Base-by-base conservation (phyloP, 164 flowering plant species). In the Vitis rupestris region DNA sequence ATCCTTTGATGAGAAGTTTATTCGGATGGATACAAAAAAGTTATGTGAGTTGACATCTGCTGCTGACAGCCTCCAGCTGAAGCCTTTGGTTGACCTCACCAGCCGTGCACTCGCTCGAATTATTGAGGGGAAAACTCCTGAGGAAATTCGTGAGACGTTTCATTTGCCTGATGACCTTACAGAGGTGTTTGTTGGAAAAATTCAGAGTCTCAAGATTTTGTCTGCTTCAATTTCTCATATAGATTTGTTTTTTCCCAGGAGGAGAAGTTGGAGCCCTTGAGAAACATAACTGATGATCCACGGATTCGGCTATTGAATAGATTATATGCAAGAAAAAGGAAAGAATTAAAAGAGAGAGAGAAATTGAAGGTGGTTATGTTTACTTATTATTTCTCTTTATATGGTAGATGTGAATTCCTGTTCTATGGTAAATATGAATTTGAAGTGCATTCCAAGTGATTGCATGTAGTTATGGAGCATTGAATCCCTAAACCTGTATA, bases 81-180 rank as follows among this genome's bases (percentile, higher is more conserved):
- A 88, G 76, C 96, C 97, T 66, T 81, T 94, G 79, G 96, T 90
- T 75, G 96, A 90, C 76, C 90, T 91, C 9, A 94, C 97, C 10
- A 83, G 98, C 67, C 90, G 93, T 69, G 94, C 98, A 50, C 92
- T 94, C 73, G 97, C 98, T 65, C 85, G 98, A 68, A 90, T 90
- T 80, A 94, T 94, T 81, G 97, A 94, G 84, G 97, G 96, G 52
- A 92, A 86, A 80, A 87, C 90, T 65, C 91, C 97, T 8, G 97
- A 90, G 79, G 98, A 94, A 82, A 90, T 92, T 63, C 89, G 98
- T 52, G 93, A 92, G 74, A 88, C 83, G 51, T 94, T 94, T 75
- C 85, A 92, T 88, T 74, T 94, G 66, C 98, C 97, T 55, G 98
- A 92, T 85, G 98, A 94, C 76, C 97, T 94, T 37, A 94, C 98